Percentiles rank a stretch among this genome's conserved stretches.
Conservation (phyloP, 768 basidiomycete species). For the Trametes maxima region DNA sequence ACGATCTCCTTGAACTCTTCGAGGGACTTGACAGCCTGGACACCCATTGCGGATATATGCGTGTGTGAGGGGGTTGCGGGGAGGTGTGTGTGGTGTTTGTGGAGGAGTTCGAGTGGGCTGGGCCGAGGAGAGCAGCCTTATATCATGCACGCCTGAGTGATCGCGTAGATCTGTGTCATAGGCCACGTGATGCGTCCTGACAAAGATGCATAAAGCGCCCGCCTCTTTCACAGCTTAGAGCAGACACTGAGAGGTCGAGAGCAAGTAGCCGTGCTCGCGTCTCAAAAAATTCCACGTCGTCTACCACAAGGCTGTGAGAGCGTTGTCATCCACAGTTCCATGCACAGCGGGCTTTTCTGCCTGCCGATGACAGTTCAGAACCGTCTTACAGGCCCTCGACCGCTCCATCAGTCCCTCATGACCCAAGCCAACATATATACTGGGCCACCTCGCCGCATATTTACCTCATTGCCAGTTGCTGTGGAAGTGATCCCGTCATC, state of each 20-base stretch:
- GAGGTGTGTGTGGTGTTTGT: not conserved
- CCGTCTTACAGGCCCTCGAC: too few species aligned
- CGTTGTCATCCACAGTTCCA: not conserved
- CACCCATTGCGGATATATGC: slow-evolving; percentile 20
- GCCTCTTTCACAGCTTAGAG: too few species aligned
- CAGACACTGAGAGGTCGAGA: too few species aligned
- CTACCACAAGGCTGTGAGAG: not conserved
- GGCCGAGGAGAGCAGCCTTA: slow-evolving; percentile 1
- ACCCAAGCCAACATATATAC: too few species aligned
- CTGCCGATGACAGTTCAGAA: too few species aligned
- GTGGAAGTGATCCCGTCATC: too few species aligned
- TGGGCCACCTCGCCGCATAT: too few species aligned
- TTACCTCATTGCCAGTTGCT: too few species aligned
- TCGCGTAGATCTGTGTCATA: slow-evolving; percentile 20
- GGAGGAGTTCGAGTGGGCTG: not conserved
- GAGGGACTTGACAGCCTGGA: slow-evolving; percentile 24
- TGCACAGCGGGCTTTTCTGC: not conserved
- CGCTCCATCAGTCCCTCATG: too few species aligned
- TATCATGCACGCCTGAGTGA: slow-evolving; percentile 5
- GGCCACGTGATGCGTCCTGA: slow-evolving; percentile 16
- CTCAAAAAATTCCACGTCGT: too few species aligned
- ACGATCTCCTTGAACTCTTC: slow-evolving; percentile 41
- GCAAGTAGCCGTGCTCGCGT: too few species aligned
- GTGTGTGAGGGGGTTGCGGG: not conserved
- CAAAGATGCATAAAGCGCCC: not conserved